Evolutionary conservation across 768 basidiomycete genomes (phyloP), one percentile per base, ranked within the genome.

Genomic region (Suillus fuscotomentosus): DNA sequence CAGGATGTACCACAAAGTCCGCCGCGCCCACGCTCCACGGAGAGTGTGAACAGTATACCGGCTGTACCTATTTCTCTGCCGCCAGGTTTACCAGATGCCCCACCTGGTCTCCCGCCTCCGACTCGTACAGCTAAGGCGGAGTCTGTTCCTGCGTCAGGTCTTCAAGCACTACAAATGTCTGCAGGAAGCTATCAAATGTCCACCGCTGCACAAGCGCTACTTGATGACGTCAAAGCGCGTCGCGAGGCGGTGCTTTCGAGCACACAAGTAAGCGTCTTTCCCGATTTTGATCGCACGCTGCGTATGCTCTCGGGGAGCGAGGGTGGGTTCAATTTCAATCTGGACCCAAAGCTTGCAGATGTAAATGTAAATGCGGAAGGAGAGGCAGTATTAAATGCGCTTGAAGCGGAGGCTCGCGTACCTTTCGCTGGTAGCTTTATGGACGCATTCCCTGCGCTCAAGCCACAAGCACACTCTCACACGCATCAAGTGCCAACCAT

Each of bases 281-380:
- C 94, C 11, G 94, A 96, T 67, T 88, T 96, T 68, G 94, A 95
- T 73, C 86, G 91, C 38, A 94, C 91, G 22, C 79, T 95, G 53
- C 87, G 90, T 71, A 87, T 85, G 56, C 80, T 95, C 50, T 86
- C 84, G 60, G 89, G 89, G 67, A 84, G 78, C 38, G 85, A 80
- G 60, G 82, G 86, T 39, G 87, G 90, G 10, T 95, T 95, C 79
- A 93, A 89, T 73, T 95, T 96, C 78, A 94, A 88, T 75, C 78
- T 95, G 51, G 93, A 94, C 74, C 90, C 90, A 34, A 91, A 88
- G 68, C 79, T 94, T 34, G 90, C 87, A 7, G 82, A 76, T 34
- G 77, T 79, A 31, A 69, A 70, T 31, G 70, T 81, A 38, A 82
- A 83, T 59, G 72, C 72, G 2, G 73, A 78, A 17, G 67, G 72